Percentiles rank a stretch among this genome's conserved stretches.
phyloP scores from a whole-genome alignment of 139 green algal genomes.

The Desmodesmus armatus region DNA sequence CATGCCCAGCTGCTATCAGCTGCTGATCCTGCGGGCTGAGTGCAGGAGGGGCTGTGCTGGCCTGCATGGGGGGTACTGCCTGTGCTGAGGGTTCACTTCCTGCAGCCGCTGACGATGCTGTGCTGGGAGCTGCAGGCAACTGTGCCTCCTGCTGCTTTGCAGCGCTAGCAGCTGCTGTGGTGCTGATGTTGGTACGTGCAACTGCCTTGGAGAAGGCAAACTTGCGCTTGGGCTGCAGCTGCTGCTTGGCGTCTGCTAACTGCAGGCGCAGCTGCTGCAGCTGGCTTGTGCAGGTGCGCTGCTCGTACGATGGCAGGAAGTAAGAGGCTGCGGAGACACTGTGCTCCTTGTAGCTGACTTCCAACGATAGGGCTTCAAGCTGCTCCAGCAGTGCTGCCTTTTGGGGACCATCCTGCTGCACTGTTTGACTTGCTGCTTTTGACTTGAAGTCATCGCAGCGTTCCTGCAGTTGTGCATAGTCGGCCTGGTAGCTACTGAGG shows the following conservation, averaged over 20 bases:
- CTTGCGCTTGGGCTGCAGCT: conserved; percentile 68
- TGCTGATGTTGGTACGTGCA: conserved; percentile 2
- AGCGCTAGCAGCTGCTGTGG: conserved; percentile 5
- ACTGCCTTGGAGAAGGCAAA: conserved; percentile 77
- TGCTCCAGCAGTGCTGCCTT: conserved; percentile 1
- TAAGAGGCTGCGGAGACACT: conserved; percentile 71
- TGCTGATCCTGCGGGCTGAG: conserved; percentile 44
- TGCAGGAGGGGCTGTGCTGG: background rate
- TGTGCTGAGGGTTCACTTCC: background rate
- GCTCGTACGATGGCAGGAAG: conserved; percentile 81
- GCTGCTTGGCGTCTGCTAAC: conserved; percentile 52
- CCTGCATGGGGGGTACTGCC: background rate
- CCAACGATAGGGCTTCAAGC: conserved; percentile 18
- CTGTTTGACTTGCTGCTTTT: background rate
- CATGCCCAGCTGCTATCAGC: conserved; percentile 50
- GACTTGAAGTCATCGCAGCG: background rate
- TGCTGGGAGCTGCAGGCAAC: background rate
- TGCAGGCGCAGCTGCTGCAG: conserved; percentile 55
- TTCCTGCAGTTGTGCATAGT: background rate
- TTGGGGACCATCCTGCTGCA: background rate
- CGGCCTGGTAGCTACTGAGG: background rate
- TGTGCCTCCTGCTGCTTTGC: background rate
- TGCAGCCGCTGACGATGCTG: conserved; percentile 7
- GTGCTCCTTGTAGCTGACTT: conserved; percentile 53
- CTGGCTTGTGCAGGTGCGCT: conserved; percentile 56